phyloP scores from a whole-genome alignment of 148 eudicot species.

The Spergularia marina region DNA sequence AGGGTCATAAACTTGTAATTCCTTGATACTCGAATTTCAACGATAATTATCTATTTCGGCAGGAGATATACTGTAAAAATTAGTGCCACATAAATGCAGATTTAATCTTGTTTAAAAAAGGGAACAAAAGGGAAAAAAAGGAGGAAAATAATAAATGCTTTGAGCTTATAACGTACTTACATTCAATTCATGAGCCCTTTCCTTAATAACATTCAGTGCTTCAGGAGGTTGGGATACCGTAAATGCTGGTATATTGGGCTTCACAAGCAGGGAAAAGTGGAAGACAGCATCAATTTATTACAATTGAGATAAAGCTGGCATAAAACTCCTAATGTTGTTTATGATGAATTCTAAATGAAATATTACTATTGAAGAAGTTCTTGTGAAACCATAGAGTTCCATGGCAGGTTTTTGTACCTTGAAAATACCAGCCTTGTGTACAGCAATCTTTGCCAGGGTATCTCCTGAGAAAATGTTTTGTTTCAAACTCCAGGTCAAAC shows the following conservation, averaged over 20 bases:
- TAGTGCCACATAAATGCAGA: neutral
- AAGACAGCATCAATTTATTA: constrained; percentile 41
- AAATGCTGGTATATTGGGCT: constrained; percentile 82
- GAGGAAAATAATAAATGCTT: neutral
- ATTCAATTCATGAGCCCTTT: constrained; percentile 48
- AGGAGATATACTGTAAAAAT: neutral
- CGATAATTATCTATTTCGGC: too few relatives aligned
- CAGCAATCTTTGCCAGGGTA: constrained; percentile 67
- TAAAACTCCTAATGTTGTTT: constrained; percentile 34
- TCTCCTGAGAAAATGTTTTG: constrained; percentile 47
- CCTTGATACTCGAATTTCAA: too few relatives aligned
- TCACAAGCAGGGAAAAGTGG: constrained; percentile 42
- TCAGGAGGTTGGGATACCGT: constrained; percentile 66
- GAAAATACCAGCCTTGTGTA: constrained; percentile 84
- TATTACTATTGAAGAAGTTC: neutral
- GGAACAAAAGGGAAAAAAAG: too few relatives aligned
- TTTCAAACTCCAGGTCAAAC: neutral
- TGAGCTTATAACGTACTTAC: constrained; percentile 29
- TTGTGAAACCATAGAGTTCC: neutral
- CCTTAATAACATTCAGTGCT: constrained; percentile 72
- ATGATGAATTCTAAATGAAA: constrained; percentile 2
- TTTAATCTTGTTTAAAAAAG: too few relatives aligned
- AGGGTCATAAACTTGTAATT: neutral
- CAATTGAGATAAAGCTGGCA: constrained; percentile 46
- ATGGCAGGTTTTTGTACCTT: constrained; percentile 47